Evolutionary conservation across 306 rosid species (phyloP).

Genomic region (Vigna nakashimae): DNA sequence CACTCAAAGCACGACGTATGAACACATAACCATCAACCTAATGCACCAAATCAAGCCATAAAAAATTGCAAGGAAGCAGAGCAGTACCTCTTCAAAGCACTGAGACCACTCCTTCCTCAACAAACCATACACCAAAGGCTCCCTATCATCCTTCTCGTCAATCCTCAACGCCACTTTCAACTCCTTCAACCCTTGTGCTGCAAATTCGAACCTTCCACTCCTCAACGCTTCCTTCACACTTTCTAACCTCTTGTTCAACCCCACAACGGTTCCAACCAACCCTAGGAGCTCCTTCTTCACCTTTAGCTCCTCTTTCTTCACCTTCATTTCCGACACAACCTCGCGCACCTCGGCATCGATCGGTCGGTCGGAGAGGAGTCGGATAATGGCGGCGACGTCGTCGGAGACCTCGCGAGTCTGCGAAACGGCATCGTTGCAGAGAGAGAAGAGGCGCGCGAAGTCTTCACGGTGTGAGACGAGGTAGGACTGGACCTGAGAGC

Average conservation of each 20-base stretch:
- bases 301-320: slow-evolving; percentile 62
- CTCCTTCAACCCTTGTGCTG: slow-evolving; percentile 73
- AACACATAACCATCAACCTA: slow-evolving; percentile 2
- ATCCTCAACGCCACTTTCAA: slow-evolving; percentile 66
- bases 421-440: slow-evolving; percentile 75
- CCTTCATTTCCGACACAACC: slow-evolving; percentile 66
- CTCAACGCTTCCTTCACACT: slow-evolving; percentile 67
- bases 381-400: slow-evolving; percentile 52
- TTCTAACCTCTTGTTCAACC: slow-evolving; percentile 55
- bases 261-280: slow-evolving; percentile 64
- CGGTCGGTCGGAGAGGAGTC: slow-evolving; percentile 61
- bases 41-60: not conserved
- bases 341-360: slow-evolving; percentile 61
- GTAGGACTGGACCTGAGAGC: slow-evolving; percentile 75
- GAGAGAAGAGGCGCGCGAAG: slow-evolving; percentile 71
- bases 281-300: slow-evolving; percentile 68
- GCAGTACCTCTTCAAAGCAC: slow-evolving; percentile 85
- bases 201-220: slow-evolving; percentile 67
- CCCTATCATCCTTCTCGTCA: slow-evolving; percentile 51
- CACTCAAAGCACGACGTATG: slow-evolving; percentile 7
- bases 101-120: slow-evolving; percentile 82
- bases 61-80: not conserved
- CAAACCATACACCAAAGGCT: slow-evolving; percentile 82
- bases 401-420: slow-evolving; percentile 60
- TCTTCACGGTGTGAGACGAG: slow-evolving; percentile 75